phyloP scores from a whole-genome alignment of 306 rosid genomes.

The Albizia julibrissin region DNA sequence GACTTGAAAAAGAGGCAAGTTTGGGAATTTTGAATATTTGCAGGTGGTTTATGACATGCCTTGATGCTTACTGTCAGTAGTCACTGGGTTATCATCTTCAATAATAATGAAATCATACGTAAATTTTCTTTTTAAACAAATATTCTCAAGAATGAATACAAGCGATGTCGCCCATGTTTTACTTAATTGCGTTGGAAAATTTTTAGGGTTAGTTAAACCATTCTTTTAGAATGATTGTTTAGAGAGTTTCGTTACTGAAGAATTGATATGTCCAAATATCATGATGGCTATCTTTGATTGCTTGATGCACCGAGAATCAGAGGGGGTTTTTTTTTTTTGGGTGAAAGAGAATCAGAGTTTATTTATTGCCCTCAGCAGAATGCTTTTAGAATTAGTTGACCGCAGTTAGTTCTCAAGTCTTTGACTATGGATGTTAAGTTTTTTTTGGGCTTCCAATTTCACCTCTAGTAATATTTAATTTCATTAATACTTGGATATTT shows the following conservation, averaged over 20 bases:
- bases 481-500: background rate
- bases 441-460: slow-evolving; percentile 12
- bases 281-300: slow-evolving; percentile 3
- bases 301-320: background rate
- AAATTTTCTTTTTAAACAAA: background rate
- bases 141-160: background rate
- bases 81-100: background rate
- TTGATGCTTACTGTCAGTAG: background rate
- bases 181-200: background rate
- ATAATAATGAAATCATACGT: background rate
- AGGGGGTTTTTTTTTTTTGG: too few species aligned
- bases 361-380: background rate
- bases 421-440: background rate
- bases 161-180: background rate
- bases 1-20: slow-evolving; percentile 72
- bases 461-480: background rate
- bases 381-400: background rate
- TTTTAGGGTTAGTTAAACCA: background rate
- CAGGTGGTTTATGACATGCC: background rate
- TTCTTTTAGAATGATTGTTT: background rate
- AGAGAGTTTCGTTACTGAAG: background rate
- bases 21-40: background rate
- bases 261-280: background rate
- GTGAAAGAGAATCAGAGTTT: background rate
- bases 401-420: background rate